Conservation (phyloP, 306 rosid species). For the Biancaea sappan region DNA sequence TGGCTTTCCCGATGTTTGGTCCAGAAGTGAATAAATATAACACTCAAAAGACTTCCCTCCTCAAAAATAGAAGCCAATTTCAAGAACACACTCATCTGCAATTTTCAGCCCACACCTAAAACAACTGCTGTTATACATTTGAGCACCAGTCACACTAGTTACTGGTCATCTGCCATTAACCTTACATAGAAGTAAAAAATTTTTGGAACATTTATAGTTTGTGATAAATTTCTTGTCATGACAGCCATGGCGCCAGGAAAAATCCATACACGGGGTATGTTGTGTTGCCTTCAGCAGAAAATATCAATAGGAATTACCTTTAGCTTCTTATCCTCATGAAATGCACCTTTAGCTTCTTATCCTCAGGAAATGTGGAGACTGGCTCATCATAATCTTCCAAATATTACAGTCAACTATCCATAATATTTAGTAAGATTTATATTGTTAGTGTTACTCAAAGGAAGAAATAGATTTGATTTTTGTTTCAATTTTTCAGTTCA, state of each 20-base stretch:
- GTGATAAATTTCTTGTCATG: neutral
- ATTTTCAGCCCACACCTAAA: no score
- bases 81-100: no score
- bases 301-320: neutral
- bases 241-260: neutral
- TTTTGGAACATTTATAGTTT: slow-evolving; percentile 10
- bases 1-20: slow-evolving; percentile 10
- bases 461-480: neutral
- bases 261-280: neutral
- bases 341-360: slow-evolving; percentile 5
- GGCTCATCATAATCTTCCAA: slow-evolving; percentile 2
- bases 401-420: slow-evolving; percentile 2
- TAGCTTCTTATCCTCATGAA: no score
- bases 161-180: slow-evolving; percentile 1
- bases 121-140: no score
- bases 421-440: no score
- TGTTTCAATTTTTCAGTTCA: neutral
- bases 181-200: neutral
- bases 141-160: slow-evolving; percentile 22
- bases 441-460: neutral
- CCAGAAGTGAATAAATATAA: neutral
- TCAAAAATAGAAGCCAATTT: neutral
- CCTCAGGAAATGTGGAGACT: slow-evolving; percentile 7
- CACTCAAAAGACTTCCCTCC: no score
- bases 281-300: neutral